Conservation (phyloP, 306 rosid genomes). For the Prunus mongolica region DNA sequence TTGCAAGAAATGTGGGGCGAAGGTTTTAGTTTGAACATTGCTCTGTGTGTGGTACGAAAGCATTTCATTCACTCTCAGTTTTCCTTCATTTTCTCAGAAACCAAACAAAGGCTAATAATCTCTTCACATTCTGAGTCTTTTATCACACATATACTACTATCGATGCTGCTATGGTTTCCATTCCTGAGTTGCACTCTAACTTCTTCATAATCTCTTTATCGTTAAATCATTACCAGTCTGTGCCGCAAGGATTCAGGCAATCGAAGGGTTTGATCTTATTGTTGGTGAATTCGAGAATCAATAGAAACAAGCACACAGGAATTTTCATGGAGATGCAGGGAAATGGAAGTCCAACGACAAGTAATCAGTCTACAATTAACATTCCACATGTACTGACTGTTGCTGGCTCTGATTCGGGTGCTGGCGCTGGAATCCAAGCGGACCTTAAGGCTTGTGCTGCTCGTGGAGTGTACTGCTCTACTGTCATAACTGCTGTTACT, state of each 20-base stretch:
- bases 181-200: not conserved
- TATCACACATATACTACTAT: not conserved
- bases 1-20: not conserved
- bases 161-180: not conserved
- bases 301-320: not conserved
- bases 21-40: not conserved
- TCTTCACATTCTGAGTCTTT: too few relatives aligned
- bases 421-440: constrained; percentile 95
- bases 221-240: not conserved
- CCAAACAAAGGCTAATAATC: too few relatives aligned
- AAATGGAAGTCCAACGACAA: constrained; percentile 18
- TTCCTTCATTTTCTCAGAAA: too few relatives aligned
- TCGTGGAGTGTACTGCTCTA: constrained; percentile 81
- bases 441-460: constrained; percentile 89
- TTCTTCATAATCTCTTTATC: not conserved
- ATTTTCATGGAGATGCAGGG: constrained; percentile 33
- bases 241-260: constrained; percentile 10
- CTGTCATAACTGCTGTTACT: constrained; percentile 84
- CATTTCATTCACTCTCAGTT: too few relatives aligned
- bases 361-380: constrained; percentile 19
- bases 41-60: too few relatives aligned
- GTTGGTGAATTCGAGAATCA: constrained; percentile 2
- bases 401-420: constrained; percentile 93
- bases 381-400: constrained; percentile 73
- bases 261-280: constrained; percentile 9